Evolutionary conservation across 2,329 filamentous ascomycete genomes (phyloP), one percentile per base, ranked within the genome.

Genomic region (Chrysoporthe cubensis): DNA sequence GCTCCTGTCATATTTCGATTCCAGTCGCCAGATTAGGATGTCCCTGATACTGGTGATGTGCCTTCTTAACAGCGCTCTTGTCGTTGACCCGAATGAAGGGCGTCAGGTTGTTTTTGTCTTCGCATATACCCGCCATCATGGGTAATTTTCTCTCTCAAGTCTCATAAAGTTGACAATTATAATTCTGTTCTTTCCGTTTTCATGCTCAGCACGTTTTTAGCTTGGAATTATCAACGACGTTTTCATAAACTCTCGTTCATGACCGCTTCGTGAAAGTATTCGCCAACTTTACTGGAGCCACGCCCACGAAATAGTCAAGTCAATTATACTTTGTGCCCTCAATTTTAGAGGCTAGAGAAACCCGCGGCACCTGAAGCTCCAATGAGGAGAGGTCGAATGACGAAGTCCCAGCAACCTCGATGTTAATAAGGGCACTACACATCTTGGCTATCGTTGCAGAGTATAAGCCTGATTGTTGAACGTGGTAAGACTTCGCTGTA

Each of bases 1-100:
- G 3, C 34, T 67, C n/a, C 66, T 67, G n/a, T 42, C 37, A 2
- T 67, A 67, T 11, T 67, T 52, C 18, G 60, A 67, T 13, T 52
- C 61, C 4, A 40, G 56, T 6, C 61, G 21, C 8, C 13, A 1
- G 4, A 18, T 40, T 7, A 54, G 54, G 57, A 64, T 42, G 37
- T 46, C 9, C 11, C 3, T 64, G 34, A 37, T 67, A 1, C n/a
- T 59, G 14, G 66, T n/a, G 9, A 65, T 46, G 59, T 67, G 66
- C 21, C 34, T 64, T 21, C 32, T 67, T 9, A 43, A 52, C 37
- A 67, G 61, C 44, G 1, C 64, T 16, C 56, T 61, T 26, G 37
- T 48, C 9, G 1, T 67, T 26, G 66, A 67, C 7, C 32, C 52
- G 21, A 46, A 64, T 40, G 54, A 67, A 44, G 43, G n/a, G 3